Base-by-base conservation (phyloP, 2,329 filamentous ascomycete genomes). In the Alternaria ventricosa region DNA sequence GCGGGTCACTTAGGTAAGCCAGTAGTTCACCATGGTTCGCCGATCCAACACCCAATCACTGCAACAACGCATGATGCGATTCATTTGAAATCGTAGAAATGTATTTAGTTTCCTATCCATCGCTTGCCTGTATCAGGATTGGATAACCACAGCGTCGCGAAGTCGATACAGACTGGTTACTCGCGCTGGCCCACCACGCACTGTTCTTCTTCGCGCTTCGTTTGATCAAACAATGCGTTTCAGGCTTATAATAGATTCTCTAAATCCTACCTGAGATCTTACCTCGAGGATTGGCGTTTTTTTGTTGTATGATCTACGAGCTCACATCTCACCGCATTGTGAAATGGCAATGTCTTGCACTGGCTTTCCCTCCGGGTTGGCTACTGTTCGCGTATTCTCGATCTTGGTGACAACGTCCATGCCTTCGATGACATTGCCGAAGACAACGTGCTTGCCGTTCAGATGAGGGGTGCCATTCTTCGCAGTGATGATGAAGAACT, bases 401-500 rank as follows among this genome's bases (percentile, higher is more conserved):
- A 99, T 91, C 88, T 97, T 98, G 71, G 86, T 87, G 46, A 98
- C 92, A 6, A 97, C 89, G 63, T 97, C 93, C 87, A 97, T 91
- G 41, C 95, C 94, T 44, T 94, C 92, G 47, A 93, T 85, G 2
- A 98, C 95, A 78, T 92, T 90, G 55, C 96, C 96, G 74, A 98
- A 98, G 18, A 98, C 94, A 60, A 97, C 94, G 79, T 99, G 96
- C 82, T 98, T 98, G 76, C 87, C 88, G 81, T 98, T 92, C 25
- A 99, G 84, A 77, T 96, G 96, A 2, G 93, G 93, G 0, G 95
- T 96, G 6, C 92, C 86, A 23, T 65, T 69, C 55, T 71, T 69
- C 2, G 91, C 91, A 0, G 92, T 96, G 3, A 94, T 97, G 83
- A 98, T 95, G 86, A 99, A 99, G 85, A 99, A 99, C 78, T 98